Evolutionary conservation across 2,329 filamentous ascomycete species (phyloP).

Genomic region (Sclerotinia spermophila): DNA sequence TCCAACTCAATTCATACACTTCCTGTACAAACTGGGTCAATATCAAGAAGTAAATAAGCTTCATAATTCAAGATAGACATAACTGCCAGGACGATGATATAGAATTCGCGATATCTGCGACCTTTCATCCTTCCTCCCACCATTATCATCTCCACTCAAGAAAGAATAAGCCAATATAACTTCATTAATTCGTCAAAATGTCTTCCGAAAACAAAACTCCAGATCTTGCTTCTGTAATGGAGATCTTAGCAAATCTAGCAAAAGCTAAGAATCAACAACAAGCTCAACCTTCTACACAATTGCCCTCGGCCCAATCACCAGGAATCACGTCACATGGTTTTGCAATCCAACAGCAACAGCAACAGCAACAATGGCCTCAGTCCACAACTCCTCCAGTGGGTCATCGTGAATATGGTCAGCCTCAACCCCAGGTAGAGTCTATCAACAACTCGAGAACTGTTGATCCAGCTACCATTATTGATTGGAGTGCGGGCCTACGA

Average conservation of each 20-base stretch:
- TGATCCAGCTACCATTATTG: conserved; percentile 47
- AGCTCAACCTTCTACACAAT: conserved; percentile 20
- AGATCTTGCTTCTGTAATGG: conserved; percentile 37
- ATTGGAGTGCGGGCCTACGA: conserved; percentile 49
- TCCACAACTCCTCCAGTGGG: not conserved
- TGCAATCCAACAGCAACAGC: conserved; percentile 31
- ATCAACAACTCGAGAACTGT: conserved; percentile 24
- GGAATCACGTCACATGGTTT: conserved; percentile 27
- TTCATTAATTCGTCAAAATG: conserved; percentile 22
- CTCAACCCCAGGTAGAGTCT: not conserved
- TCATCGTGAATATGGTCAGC: not conserved
- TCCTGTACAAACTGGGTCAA: not conserved
- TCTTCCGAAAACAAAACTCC: conserved; percentile 31
- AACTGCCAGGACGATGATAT: not conserved
- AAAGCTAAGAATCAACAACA: conserved; percentile 23
- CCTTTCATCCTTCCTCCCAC: not conserved
- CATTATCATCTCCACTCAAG: not conserved
- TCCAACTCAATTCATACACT: not conserved
- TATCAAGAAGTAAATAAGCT: not conserved
- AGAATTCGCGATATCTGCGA: not conserved
- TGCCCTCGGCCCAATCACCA: conserved; percentile 37
- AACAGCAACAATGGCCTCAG: conserved; percentile 12
- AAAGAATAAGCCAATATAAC: not conserved
- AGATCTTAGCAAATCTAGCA: conserved; percentile 32
- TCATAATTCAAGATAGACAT: not conserved